phyloP scores from a whole-genome alignment of 2,329 filamentous ascomycete genomes.

The Pyricularia pennisetigena region DNA sequence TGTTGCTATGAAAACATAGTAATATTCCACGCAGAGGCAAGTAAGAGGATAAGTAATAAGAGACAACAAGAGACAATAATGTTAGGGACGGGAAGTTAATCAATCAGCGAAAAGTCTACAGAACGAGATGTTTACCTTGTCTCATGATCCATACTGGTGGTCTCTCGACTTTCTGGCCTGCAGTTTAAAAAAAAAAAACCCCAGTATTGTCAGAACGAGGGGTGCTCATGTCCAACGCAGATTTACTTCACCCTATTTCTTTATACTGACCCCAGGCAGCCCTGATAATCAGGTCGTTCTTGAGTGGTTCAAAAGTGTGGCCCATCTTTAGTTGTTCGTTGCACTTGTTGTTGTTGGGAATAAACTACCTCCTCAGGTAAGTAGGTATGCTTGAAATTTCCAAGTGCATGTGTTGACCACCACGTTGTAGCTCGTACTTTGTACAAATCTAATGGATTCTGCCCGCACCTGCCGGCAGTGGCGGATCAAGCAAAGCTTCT shows the following conservation, averaged over 20 bases:
- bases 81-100: background rate
- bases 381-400: background rate
- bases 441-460: background rate
- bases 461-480: background rate
- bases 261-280: conserved; percentile 69
- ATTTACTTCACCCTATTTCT: conserved; percentile 10
- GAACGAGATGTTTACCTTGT: conserved; percentile 56
- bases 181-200: conserved; percentile 5
- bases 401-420: background rate
- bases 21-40: background rate
- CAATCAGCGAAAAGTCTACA: conserved; percentile 1
- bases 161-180: conserved; percentile 83
- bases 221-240: background rate
- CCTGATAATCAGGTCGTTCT: conserved; percentile 87
- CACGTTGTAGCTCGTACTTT: no score
- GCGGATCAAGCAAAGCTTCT: background rate
- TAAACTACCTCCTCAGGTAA: background rate
- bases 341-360: background rate
- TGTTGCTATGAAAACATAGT: background rate
- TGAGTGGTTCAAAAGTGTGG: conserved; percentile 67
- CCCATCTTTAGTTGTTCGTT: conserved; percentile 36
- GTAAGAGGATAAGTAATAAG: background rate
- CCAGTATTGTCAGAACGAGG: background rate
- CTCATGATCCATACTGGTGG: conserved; percentile 99
- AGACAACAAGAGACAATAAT: background rate